These are phyloP conservation scores for Pseudogymnoascus sp. DNA, from an alignment of 2,329 filamentous ascomycete species.

Conservation along the genomic window DNA sequence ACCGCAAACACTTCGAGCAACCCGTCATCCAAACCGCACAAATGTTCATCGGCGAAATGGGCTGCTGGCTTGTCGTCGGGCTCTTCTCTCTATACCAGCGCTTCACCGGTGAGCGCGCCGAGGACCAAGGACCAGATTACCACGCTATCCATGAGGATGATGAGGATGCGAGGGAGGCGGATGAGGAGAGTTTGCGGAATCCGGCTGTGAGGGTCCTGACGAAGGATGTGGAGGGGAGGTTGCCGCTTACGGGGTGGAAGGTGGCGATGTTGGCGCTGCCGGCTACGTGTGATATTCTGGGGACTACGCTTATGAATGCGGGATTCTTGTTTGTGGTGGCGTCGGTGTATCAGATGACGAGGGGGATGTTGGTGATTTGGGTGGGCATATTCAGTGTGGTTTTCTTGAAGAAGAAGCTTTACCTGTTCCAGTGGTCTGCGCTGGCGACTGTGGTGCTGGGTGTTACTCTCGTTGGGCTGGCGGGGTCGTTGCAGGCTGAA, in stretches of 20 bases:
- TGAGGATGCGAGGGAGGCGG: slow-evolving; percentile 31
- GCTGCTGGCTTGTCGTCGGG: slow-evolving; percentile 86
- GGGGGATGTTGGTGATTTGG: slow-evolving; percentile 88
- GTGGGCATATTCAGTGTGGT: slow-evolving; percentile 91
- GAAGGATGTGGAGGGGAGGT: slow-evolving; percentile 45
- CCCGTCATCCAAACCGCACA: slow-evolving; percentile 93
- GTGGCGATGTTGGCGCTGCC: slow-evolving; percentile 73
- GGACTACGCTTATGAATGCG: slow-evolving; percentile 95
- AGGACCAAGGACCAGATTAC: slow-evolving; percentile 47
- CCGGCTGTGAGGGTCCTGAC: slow-evolving; percentile 44
- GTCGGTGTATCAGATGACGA: slow-evolving; percentile 97
- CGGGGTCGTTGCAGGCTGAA: slow-evolving; percentile 72
- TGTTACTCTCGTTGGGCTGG: slow-evolving; percentile 81
- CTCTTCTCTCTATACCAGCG: slow-evolving; percentile 57
- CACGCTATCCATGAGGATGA: slow-evolving; percentile 46
- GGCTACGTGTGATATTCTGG: slow-evolving; percentile 86
- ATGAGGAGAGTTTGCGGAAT: slow-evolving; percentile 37
- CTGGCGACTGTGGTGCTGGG: slow-evolving; percentile 80
- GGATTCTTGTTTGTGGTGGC: slow-evolving; percentile 89
- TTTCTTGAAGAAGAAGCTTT: slow-evolving; percentile 72
- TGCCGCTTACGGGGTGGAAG: slow-evolving; percentile 58
- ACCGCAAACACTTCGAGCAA: slow-evolving; percentile 75
- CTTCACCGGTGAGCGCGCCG: slow-evolving; percentile 38
- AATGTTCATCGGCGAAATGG: slow-evolving; percentile 97
- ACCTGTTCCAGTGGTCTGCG: slow-evolving; percentile 86